Evolutionary conservation across 116 monocot genomes (phyloP), one percentile per base, ranked within the genome.

Genomic region (Posidonia oceanica): DNA sequence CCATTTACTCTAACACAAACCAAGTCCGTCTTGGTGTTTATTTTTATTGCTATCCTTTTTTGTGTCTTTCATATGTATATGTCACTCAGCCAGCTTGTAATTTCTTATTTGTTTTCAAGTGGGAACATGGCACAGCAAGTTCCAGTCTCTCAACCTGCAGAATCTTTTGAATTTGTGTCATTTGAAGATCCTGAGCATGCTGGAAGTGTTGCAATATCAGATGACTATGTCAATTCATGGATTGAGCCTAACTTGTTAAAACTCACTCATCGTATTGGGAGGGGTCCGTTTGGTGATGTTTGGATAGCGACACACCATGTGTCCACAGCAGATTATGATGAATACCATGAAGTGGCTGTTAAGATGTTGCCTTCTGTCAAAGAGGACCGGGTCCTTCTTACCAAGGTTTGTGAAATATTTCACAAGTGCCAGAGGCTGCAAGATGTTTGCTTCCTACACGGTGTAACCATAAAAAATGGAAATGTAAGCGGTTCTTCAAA

Each of bases 271-370:
- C 85, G 94, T n/a, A 90, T 94, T 75, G 94, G 94, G n/a, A 74
- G 94, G 52, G 94, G 94, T 18, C 83, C 87, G 54, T 94, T 94
- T 80, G 94, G 94, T 72, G 94, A 94, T 87, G 87, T 90, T 59
- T 94, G 94, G 90, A 76, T 94, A 67, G 87, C 87, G 62, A 87
- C 90, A 65, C 87, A 74, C 71, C 85, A 89, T 62, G 75, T 77
- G 15, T 72, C 75, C 11, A 83, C 75, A 41, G 71, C 85, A 67
- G 87, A 87, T 70, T 81, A 89, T 81, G 85, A 83, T 59, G 84
- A 80, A 7, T 85, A 76, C 73, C 87, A 90, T 79, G 94, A 94
- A 82, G 87, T 94, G 67, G 94, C 94, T 36, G 74, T 89, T 63
- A 94, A 94, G 77, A 87, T 94, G 85, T 74, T 94, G 70, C 63